A percentile compares a stretch with the other conserved stretches of the same genome.
These are phyloP conservation scores for Phaeosphaeria sp. DNA, from an alignment of 2,329 filamentous ascomycete species.

Conservation along the genomic window DNA sequence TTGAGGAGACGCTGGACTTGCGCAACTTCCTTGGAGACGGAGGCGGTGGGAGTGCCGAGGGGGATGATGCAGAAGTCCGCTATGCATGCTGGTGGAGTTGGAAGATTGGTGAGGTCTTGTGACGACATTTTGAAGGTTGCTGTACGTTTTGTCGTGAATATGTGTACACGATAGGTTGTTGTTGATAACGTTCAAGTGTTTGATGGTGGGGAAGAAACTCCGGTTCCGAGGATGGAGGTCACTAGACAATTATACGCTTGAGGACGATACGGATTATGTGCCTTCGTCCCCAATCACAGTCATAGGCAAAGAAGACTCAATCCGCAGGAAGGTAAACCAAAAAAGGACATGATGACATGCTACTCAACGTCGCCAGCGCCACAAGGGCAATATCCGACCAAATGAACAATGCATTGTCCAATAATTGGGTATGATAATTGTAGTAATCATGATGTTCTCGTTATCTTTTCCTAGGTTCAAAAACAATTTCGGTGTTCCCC, in stretches of 20 bases:
- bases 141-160: not conserved
- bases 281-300: no score
- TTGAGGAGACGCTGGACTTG: constrained; percentile 86
- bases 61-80: constrained; percentile 94
- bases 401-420: no score
- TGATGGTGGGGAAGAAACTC: not conserved
- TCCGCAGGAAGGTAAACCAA: no score
- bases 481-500: not conserved
- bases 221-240: not conserved
- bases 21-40: constrained; percentile 74
- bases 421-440: no score
- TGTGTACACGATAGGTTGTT: not conserved
- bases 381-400: no score
- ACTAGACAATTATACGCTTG: not conserved
- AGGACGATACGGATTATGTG: no score
- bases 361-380: no score
- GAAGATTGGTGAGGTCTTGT: constrained; percentile 17
- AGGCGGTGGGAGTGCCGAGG: constrained; percentile 63
- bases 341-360: no score
- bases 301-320: no score
- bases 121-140: not conserved
- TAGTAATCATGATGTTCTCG: no score
- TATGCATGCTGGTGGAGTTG: constrained; percentile 76
- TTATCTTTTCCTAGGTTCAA: no score
- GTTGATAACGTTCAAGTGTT: not conserved